Evolutionary conservation across 257 asterid species (phyloP), one percentile per base, ranked within the genome.

Genomic region (Thymus quinquecostatus): DNA sequence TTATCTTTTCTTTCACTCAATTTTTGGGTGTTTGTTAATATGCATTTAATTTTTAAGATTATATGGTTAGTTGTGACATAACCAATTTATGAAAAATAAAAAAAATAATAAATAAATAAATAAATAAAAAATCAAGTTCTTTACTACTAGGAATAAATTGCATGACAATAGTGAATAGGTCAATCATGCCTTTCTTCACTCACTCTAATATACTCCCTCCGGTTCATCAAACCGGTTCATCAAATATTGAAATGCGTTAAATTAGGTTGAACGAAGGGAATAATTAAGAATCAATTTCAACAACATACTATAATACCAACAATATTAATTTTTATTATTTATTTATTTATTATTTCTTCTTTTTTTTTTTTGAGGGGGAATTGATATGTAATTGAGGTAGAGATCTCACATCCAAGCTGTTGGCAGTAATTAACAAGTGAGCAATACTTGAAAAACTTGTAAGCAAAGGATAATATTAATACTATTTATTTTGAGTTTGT

Each of bases 381-480:
- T 38, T 38, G 6, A 10, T 65, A 38, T 34, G 11, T 59, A 21
- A 68, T 61, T 66, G 36, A 10, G 78, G 29, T 61, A 62, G 56
- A 66, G 63, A 48, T 43, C 61, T 61, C 67, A 72, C 79, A 76
- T 72, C 79, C 68, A 12, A 72, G 78, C 64, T 75, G 81, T 63
- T 76, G 76, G 38, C 61, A 55, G 29, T 60, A 55, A 66, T 75
- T 71, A 79, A 79, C 69, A 65, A 41, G 59, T 50, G 64, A 70
- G 75, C 68, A 69, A 78, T 62, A 43, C 40, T 79, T 75, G 72
- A 57, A 69, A 78, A 60, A 69, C 83, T 75, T 79, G 69, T 53
- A 79, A 76, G 84, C 84, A 72, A 80, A 80, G 84, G 65, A 62
- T 71, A 21, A 51, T 50, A 50, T 59, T 29, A n/a, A 2, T 48